Percentiles rank a stretch among this genome's conserved stretches.
Conservation (phyloP, 2,329 filamentous ascomycete species). For the Didymella segeticola region DNA sequence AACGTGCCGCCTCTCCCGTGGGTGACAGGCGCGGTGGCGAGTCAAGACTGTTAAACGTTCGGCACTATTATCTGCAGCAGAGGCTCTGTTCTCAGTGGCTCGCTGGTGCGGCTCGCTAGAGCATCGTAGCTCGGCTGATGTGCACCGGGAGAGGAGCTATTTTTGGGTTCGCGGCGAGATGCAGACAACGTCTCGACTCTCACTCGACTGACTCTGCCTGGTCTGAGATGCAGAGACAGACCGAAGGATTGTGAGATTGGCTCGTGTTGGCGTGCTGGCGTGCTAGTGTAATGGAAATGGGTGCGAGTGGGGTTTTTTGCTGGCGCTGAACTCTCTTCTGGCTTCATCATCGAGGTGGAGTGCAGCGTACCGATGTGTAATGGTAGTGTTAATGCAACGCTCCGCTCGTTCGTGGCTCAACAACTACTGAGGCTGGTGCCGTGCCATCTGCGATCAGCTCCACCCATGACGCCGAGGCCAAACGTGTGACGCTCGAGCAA, state of each 20-base stretch:
- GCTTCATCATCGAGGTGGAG: too few species aligned
- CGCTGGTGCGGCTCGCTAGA: background rate
- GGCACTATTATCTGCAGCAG: too few species aligned
- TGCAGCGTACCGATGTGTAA: too few species aligned
- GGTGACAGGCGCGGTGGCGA: background rate
- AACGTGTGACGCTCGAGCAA: too few species aligned
- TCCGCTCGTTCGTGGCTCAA: constrained; percentile 14
- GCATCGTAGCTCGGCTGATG: constrained; percentile 10
- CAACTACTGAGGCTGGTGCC: constrained; percentile 6
- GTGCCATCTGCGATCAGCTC: constrained; percentile 10
- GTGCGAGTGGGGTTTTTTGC: too few species aligned
- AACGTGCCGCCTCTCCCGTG: background rate
- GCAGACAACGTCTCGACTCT: background rate
- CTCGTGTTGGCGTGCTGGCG: background rate
- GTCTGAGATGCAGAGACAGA: too few species aligned
- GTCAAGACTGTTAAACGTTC: too few species aligned
- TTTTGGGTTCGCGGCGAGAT: constrained; percentile 10
- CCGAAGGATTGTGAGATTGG: constrained; percentile 2
- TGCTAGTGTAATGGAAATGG: too few species aligned
- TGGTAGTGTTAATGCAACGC: background rate
- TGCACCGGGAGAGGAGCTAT: constrained; percentile 15
- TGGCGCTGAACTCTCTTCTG: too few species aligned
- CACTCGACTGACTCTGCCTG: too few species aligned
- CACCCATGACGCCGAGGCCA: constrained; percentile 30
- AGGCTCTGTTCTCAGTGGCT: background rate